Base-by-base conservation (phyloP, 106 monocot genomes). In the Platanthera guangdongensis region DNA sequence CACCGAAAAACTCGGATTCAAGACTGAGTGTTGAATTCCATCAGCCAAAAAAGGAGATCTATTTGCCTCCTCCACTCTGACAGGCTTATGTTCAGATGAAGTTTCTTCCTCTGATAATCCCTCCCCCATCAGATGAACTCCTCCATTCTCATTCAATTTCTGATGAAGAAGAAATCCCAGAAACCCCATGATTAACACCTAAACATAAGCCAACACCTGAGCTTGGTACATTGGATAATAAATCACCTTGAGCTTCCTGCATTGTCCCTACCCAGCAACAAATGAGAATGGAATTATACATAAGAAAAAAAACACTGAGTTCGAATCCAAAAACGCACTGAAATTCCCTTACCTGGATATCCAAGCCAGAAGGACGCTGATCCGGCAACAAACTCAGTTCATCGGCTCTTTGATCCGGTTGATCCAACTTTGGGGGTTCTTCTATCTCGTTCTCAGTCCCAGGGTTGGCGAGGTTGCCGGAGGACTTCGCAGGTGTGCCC, bases 181-280 rank as follows among this genome's bases (percentile, higher is more conserved):
- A 13, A 45, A 48, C 39, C 78, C 72, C 48, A 57, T 72, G 72
- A 54, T 49, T 32, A 72, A 53, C n/a, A 51, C 63, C n/a, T n/a
- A 60, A 51, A 51, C 6, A 49, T 53, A 51, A 54, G 49, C 47
- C 45, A 62, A 32, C 50, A n/a, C 64, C 79, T 28, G 16, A 64
- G 71, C 19, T 51, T 15, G 16, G 77, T 12, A 59, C 75, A 73
- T 77, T 75, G 18, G 22, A 68, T 74, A 74, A 74, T 22, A 62
- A 80, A 7, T 64, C 78, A 75, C 47, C 51, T 51, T 74, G 74
- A 74, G 76, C 82, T 81, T 90, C 89, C 92, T 95, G 95, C 89
- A 88, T 92, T 83, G 86, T 76, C 79, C 91, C 92, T 92, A 89
- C 64, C 83, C 84, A 92, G 78, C 75, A 84, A 85, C 84, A 89